phyloP scores from a whole-genome alignment of 352 stramenopile genomes.

The Globisporangium irregulare region DNA sequence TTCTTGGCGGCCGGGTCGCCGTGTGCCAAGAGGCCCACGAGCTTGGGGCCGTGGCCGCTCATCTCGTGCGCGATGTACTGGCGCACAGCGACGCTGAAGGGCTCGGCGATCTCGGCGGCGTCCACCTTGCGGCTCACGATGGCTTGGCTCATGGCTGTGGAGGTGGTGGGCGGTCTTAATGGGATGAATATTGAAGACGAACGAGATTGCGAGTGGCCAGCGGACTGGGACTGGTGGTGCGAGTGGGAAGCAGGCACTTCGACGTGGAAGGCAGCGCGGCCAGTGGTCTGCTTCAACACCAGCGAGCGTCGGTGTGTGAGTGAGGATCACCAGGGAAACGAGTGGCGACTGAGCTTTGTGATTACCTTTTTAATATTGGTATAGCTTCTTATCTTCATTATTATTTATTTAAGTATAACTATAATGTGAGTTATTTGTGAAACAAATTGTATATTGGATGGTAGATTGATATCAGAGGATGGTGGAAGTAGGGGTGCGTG shows the following conservation, averaged over 20 bases:
- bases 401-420: no score
- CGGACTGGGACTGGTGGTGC: not conserved
- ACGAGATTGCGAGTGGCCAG: not conserved
- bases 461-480: not conserved
- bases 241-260: not conserved
- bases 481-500: not conserved
- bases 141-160: not conserved
- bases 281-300: conserved; percentile 6
- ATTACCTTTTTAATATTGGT: not conserved
- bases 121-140: conserved; percentile 59
- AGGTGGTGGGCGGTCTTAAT: not conserved
- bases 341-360: not conserved
- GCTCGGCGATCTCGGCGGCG: conserved; percentile 78
- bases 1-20: conserved; percentile 93
- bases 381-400: not conserved
- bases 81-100: conserved; percentile 84
- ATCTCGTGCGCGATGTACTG: conserved; percentile 79
- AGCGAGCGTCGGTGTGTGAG: not conserved
- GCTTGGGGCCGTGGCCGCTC: conserved; percentile 75
- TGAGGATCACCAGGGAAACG: not conserved
- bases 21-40: conserved; percentile 93
- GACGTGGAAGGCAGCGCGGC: not conserved
- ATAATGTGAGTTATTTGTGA: no score
- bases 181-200: not conserved
- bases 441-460: no score